Evolutionary conservation across 2,329 filamentous ascomycete species (phyloP).

Genomic region (Madurella fahalii): DNA sequence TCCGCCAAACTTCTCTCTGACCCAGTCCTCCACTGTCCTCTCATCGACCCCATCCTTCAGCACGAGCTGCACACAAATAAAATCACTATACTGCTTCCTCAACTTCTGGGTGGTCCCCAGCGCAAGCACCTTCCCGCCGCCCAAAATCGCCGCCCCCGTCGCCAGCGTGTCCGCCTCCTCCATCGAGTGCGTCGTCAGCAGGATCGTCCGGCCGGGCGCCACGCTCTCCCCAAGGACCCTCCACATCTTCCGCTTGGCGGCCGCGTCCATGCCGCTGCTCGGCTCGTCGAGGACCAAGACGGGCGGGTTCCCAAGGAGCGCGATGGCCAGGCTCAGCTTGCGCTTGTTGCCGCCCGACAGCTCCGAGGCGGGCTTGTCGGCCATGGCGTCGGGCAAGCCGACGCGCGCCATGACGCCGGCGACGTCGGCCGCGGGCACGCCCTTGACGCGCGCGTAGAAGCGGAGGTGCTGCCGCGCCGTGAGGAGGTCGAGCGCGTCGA

Average conservation of each 20-base stretch:
- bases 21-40: slow-evolving; percentile 57
- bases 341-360: slow-evolving; percentile 75
- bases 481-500: slow-evolving; percentile 70
- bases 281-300: slow-evolving; percentile 75
- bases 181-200: slow-evolving; percentile 77
- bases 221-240: slow-evolving; percentile 59
- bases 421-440: slow-evolving; percentile 54
- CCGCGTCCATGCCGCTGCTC: slow-evolving; percentile 67
- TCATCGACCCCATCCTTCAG: slow-evolving; percentile 46
- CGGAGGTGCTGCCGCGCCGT: slow-evolving; percentile 66
- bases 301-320: slow-evolving; percentile 69
- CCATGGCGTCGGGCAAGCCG: slow-evolving; percentile 46
- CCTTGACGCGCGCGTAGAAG: slow-evolving; percentile 70
- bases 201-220: slow-evolving; percentile 60
- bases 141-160: slow-evolving; percentile 58
- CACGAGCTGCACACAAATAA: slow-evolving; percentile 60
- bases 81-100: slow-evolving; percentile 55
- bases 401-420: slow-evolving; percentile 61
- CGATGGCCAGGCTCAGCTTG: slow-evolving; percentile 69
- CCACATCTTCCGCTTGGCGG: slow-evolving; percentile 73
- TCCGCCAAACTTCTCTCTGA: slow-evolving; percentile 43
- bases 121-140: slow-evolving; percentile 45
- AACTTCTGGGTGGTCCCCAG: slow-evolving; percentile 57
- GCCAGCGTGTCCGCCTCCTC: slow-evolving; percentile 76
- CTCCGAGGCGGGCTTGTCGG: slow-evolving; percentile 55